Evolutionary conservation across 2,329 filamentous ascomycete species (phyloP).

Genomic region (Ramularia collo-cygni): DNA sequence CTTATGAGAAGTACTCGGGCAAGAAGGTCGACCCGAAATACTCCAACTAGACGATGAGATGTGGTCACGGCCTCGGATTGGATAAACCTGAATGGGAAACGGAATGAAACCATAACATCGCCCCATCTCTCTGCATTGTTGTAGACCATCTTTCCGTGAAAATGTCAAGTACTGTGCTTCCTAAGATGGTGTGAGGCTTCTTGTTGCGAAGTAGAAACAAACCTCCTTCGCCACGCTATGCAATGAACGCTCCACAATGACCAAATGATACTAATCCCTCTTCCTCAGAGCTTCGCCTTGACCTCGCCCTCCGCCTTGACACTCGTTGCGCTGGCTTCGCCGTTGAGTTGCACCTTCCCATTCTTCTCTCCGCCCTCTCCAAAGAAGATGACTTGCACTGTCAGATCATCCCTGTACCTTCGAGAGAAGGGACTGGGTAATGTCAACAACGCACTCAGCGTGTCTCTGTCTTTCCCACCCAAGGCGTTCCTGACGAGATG

Average conservation of each 20-base stretch:
- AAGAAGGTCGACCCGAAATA: neutral
- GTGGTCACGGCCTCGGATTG: no score
- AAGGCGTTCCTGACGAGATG: conserved; percentile 93
- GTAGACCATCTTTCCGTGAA: no score
- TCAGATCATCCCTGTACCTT: conserved; percentile 89
- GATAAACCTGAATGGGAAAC: no score
- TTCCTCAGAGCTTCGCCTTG: conserved; percentile 23
- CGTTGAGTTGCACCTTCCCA: conserved; percentile 74
- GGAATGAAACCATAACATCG: no score
- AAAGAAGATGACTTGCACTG: conserved; percentile 98
- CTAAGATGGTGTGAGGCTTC: no score
- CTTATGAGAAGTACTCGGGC: conserved; percentile 2
- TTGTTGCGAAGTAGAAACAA: no score
- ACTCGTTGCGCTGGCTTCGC: conserved; percentile 66
- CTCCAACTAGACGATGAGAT: neutral
- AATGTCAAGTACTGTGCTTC: no score
- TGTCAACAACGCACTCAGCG: conserved; percentile 85
- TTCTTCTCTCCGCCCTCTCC: conserved; percentile 64
- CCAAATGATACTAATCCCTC: no score
- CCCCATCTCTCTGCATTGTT: no score
- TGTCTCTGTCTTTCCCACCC: conserved; percentile 86
- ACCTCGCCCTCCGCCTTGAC: conserved; percentile 20
- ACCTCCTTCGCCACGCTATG: no score
- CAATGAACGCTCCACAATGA: no score
- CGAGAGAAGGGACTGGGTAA: conserved; percentile 85